Conservation (phyloP, 495 filamentous ascomycete species). For the Xylaria curta region DNA sequence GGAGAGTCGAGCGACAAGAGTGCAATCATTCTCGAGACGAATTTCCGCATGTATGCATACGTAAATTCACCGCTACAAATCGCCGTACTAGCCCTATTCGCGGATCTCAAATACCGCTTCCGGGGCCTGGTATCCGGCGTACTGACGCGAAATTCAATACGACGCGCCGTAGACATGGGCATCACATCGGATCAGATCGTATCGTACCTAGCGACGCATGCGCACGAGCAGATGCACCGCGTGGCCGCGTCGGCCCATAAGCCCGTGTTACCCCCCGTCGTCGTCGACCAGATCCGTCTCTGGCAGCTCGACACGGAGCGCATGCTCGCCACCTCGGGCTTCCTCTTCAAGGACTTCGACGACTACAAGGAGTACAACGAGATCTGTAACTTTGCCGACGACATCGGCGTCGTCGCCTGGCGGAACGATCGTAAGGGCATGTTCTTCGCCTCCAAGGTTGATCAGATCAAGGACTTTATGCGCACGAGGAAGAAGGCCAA, state of each 20-base stretch:
- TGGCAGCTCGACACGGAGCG: constrained; percentile 98
- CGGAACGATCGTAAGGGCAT: constrained; percentile 75
- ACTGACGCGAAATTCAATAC: constrained; percentile 84
- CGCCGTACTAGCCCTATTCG: constrained; percentile 89
- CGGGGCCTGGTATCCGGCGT: constrained; percentile 90
- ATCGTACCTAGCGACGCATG: constrained; percentile 82
- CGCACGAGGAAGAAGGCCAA: constrained; percentile 63
- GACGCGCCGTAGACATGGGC: constrained; percentile 82
- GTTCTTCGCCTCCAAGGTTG: constrained; percentile 87
- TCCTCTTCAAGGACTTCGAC: constrained; percentile 88
- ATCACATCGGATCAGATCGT: constrained; percentile 97
- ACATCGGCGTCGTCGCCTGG: constrained; percentile 92
- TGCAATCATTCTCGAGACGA: constrained; percentile 97
- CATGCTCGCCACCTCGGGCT: constrained; percentile 81
- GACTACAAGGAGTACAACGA: constrained; percentile 76
- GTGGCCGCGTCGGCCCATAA: constrained; percentile 58
- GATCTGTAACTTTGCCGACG: constrained; percentile 79
- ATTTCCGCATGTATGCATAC: constrained; percentile 97
- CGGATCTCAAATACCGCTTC: constrained; percentile 82
- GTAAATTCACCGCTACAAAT: constrained; percentile 92
- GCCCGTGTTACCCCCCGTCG: constrained; percentile 86
- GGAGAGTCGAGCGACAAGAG: constrained; percentile 60
- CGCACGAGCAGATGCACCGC: constrained; percentile 89
- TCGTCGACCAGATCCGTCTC: constrained; percentile 94
- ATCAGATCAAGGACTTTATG: constrained; percentile 82